These are phyloP conservation scores for Rosa lucieae DNA, from an alignment of 306 rosid species.

Conservation along the genomic window DNA sequence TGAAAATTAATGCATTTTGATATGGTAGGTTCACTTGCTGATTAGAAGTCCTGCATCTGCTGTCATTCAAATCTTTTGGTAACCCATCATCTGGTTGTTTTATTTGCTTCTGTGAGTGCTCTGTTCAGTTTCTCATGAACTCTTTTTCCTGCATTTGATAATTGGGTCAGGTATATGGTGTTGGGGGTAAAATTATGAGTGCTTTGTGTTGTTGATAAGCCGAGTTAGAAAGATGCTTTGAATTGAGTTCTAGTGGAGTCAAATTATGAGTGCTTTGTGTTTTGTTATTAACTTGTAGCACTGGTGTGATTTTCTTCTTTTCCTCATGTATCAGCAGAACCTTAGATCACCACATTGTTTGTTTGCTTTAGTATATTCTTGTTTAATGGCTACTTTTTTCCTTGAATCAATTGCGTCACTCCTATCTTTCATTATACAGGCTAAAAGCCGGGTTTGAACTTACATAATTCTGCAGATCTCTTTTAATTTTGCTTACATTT, in stretches of 20 bases:
- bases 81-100: not conserved
- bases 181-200: no score
- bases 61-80: slow-evolving; percentile 15
- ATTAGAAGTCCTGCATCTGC: slow-evolving; percentile 16
- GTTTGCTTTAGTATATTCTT: slow-evolving; percentile 21
- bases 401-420: slow-evolving; percentile 25
- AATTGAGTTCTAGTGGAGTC: slow-evolving; percentile 10
- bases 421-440: slow-evolving; percentile 16
- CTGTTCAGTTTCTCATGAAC: not conserved
- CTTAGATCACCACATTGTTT: not conserved
- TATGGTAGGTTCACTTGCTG: slow-evolving; percentile 36
- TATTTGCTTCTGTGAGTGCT: slow-evolving; percentile 5
- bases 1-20: slow-evolving; percentile 29
- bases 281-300: not conserved
- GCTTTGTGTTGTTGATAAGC: not conserved
- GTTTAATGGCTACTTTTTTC: slow-evolving; percentile 12
- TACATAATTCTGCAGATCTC: slow-evolving; percentile 10
- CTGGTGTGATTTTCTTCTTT: not conserved
- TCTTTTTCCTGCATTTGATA: slow-evolving; percentile 5
- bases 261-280: slow-evolving; percentile 2
- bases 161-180: slow-evolving; percentile 11
- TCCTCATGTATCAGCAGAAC: not conserved
- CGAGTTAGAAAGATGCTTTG: not conserved
- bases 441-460: slow-evolving; percentile 17
- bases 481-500: not conserved